These are phyloP conservation scores for Naganishia kalamii DNA, from an alignment of 768 basidiomycete species.

Conservation along the genomic window DNA sequence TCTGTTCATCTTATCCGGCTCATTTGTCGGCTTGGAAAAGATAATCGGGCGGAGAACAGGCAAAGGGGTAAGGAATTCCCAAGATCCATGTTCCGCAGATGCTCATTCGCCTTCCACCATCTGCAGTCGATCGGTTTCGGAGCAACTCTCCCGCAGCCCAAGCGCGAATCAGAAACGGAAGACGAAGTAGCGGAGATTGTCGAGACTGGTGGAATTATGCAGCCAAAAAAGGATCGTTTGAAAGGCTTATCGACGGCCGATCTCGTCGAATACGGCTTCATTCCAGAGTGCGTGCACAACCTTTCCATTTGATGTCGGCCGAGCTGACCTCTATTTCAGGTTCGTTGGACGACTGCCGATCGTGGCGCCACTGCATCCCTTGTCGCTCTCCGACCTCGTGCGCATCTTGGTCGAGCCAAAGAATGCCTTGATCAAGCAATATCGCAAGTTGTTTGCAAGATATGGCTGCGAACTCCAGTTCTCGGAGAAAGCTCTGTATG, in stretches of 20 bases:
- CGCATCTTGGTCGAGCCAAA: slow-evolving; percentile 88
- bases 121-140: slow-evolving; percentile 85
- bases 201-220: slow-evolving; percentile 58
- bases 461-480: slow-evolving; percentile 82
- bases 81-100: too few relatives aligned
- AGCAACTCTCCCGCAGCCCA: slow-evolving; percentile 49
- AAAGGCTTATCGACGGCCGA: slow-evolving; percentile 52
- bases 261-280: slow-evolving; percentile 83
- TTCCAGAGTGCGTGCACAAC: slow-evolving; percentile 60
- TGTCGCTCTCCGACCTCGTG: slow-evolving; percentile 73
- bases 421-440: slow-evolving; percentile 85
- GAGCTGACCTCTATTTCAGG: slow-evolving; percentile 17
- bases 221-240: slow-evolving; percentile 40
- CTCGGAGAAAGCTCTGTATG: slow-evolving; percentile 69
- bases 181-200: slow-evolving; percentile 53
- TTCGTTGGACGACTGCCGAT: slow-evolving; percentile 90
- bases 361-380: slow-evolving; percentile 72
- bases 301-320: not conserved
- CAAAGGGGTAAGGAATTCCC: slow-evolving; percentile 62
- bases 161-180: slow-evolving; percentile 46
- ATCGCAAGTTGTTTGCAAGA: slow-evolving; percentile 71
- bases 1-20: slow-evolving; percentile 89
- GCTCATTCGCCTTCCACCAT: not conserved
- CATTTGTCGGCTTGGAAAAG: slow-evolving; percentile 84
- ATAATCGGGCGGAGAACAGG: slow-evolving; percentile 71